Evolutionary conservation across 1,284 basidiomycete species (phyloP).

Genomic region (Testicularia cyperi): DNA sequence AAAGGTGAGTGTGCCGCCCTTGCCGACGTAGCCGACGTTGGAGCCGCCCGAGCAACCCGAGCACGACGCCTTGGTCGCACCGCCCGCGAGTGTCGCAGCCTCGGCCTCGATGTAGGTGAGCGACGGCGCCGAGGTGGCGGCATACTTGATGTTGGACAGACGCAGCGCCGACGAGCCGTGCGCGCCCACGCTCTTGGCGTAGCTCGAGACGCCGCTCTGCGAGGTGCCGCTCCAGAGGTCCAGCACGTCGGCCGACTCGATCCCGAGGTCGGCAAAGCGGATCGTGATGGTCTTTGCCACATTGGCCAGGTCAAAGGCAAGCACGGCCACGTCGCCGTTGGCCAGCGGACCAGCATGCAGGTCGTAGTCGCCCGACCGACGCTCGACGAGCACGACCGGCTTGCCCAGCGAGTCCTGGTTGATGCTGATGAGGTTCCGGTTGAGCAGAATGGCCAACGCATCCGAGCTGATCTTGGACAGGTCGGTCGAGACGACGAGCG

Average conservation of each 20-base stretch:
- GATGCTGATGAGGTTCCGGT: constrained; percentile 47
- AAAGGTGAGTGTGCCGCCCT: constrained; percentile 17
- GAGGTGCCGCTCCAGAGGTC: constrained; percentile 23
- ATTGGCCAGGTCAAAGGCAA: constrained; percentile 31
- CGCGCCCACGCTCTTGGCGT: constrained; percentile 16
- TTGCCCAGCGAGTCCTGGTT: constrained; percentile 46
- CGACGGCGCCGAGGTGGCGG: constrained; percentile 1
- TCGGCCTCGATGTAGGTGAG: constrained; percentile 26
- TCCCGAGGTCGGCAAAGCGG: constrained; percentile 24
- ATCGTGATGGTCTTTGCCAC: constrained; percentile 12
- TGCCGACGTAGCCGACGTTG: constrained; percentile 28
- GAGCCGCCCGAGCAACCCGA: constrained; percentile 21
- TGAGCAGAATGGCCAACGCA: constrained; percentile 41
- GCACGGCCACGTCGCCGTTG: constrained; percentile 37
- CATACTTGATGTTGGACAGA: constrained; percentile 17
- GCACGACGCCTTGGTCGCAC: constrained; percentile 8
- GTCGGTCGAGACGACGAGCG: constrained; percentile 57
- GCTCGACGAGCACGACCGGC: constrained; percentile 42
- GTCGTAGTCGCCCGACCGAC: constrained; percentile 26
- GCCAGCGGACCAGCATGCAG: constrained; percentile 23
- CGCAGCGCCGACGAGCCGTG: constrained; percentile 31
- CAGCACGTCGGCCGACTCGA: constrained; percentile 22
- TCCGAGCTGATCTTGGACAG: constrained; percentile 30
- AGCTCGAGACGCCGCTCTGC: constrained; percentile 1
- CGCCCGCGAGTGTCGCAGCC: constrained; percentile 6